These are phyloP conservation scores for Penicillium waksmanii DNA, from an alignment of 495 filamentous ascomycete genomes.

Conservation along the genomic window DNA sequence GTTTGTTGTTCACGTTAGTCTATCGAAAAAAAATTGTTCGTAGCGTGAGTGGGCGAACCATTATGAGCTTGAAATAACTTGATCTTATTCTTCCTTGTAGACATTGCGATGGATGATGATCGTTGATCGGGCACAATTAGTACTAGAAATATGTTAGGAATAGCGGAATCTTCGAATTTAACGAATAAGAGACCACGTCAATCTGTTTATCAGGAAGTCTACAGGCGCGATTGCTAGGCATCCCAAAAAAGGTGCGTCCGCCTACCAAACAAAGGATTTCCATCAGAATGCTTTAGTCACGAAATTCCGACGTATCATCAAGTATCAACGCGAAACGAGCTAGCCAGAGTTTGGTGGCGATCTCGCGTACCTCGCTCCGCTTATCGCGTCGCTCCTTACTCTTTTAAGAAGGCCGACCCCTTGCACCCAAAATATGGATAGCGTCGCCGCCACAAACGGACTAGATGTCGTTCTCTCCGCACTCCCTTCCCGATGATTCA, in stretches of 20 bases:
- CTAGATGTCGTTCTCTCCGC: slow-evolving; percentile 6
- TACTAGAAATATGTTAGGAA: background rate
- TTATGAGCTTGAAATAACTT: slow-evolving; percentile 13
- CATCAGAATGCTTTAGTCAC: background rate
- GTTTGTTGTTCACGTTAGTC: background rate
- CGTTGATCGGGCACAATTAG: background rate
- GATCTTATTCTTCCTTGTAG: slow-evolving; percentile 7
- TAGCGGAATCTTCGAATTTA: background rate
- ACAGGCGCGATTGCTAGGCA: background rate
- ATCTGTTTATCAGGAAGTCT: no score
- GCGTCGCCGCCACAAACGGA: background rate
- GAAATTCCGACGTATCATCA: no score
- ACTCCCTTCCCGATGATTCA: slow-evolving; percentile 4
- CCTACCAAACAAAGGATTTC: background rate
- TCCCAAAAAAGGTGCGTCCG: background rate
- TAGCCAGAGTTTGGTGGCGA: background rate
- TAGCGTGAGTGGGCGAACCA: slow-evolving; percentile 10
- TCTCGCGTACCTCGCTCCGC: background rate
- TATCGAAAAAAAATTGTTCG: background rate
- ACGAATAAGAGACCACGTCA: no score
- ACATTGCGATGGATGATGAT: background rate
- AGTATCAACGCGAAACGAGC: background rate
- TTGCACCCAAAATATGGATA: background rate
- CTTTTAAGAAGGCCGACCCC: slow-evolving; percentile 21
- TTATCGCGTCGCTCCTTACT: slow-evolving; percentile 7